phyloP scores from a whole-genome alignment of 2,329 filamentous ascomycete genomes.

The Alternaria alternata region DNA sequence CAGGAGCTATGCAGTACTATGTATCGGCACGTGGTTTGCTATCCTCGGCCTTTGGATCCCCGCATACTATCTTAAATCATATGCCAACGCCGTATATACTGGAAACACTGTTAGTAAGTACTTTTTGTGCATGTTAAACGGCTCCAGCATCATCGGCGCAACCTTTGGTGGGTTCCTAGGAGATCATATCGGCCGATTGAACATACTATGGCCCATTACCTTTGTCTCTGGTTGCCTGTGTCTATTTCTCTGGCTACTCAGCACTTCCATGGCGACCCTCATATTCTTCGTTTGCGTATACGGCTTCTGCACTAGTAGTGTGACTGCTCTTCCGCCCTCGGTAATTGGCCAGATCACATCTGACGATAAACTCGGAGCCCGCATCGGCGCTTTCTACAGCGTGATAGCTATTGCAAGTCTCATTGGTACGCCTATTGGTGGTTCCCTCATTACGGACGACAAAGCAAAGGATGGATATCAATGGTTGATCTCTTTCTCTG shows the following conservation, averaged over 20 bases:
- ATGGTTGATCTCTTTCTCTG: constrained; percentile 38
- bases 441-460: constrained; percentile 47
- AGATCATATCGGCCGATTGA: constrained; percentile 64
- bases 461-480: constrained; percentile 30
- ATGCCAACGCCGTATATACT: constrained; percentile 63
- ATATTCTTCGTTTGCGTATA: constrained; percentile 73
- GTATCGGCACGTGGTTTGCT: constrained; percentile 36
- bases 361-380: constrained; percentile 72
- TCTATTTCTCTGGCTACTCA: constrained; percentile 64
- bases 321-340: constrained; percentile 69
- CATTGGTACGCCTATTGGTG: constrained; percentile 72
- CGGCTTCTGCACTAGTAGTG: constrained; percentile 73
- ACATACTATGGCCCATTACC: constrained; percentile 62
- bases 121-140: constrained; percentile 59
- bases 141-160: constrained; percentile 64
- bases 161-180: constrained; percentile 60
- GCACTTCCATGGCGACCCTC: constrained; percentile 61
- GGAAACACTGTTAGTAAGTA: constrained; percentile 54
- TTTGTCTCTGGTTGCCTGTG: constrained; percentile 54
- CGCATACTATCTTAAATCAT: constrained; percentile 59
- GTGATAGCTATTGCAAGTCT: constrained; percentile 70
- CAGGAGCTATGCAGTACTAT: constrained; percentile 42
- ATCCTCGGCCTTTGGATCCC: constrained; percentile 45
- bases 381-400: constrained; percentile 71
- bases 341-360: constrained; percentile 76